Evolutionary conservation across 2,329 filamentous ascomycete species (phyloP), one percentile per base, ranked within the genome.

Genomic region (Berkeleyomyces rouxiae): DNA sequence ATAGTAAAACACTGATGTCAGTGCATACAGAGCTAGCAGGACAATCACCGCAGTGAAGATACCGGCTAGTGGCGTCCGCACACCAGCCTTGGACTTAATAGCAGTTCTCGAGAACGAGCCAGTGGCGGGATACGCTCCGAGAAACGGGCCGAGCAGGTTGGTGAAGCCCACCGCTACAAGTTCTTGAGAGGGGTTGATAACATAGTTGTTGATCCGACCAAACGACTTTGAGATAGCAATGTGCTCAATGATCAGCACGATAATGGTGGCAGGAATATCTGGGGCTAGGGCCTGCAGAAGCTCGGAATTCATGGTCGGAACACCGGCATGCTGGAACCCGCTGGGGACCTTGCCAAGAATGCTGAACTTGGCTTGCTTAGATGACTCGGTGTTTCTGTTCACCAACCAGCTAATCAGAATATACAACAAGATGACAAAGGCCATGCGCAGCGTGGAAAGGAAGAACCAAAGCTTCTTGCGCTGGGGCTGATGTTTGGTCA

Each of bases 181-280:
- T 72, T 99, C 92, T 72, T 99, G 92, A 0, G 92, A 96, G 0
- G 93, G 91, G 68, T 96, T 85, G 71, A 99, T 96, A 13, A 83
- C 86, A 74, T 99, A 99, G 75, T 96, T 95, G 77, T 96, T 97
- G 68, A 96, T 82, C 64, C 92, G 83, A 7, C 93, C 93, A 68
- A 99, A 97, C 0, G 92, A 96, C 73, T 97, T 99, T 16, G 91
- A 90, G 66, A 97, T 96, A 58, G 92, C 90, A 68, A 97, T 96
- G 71, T 97, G 92, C 74, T 97, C 93, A 65, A 97, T 95, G 43
- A 97, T 79, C 63, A 97, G 79, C n/a, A 99, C 91, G 67, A 97
- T 95, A 61, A 96, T 85, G 0, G 87, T 86, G 6, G 88, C 87
- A 0, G 93, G 93, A 3, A 97, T 77, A 66, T 96, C 80, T 51